Evolutionary conservation across 306 rosid genomes (phyloP).

Genomic region (Gillenia trifoliata): DNA sequence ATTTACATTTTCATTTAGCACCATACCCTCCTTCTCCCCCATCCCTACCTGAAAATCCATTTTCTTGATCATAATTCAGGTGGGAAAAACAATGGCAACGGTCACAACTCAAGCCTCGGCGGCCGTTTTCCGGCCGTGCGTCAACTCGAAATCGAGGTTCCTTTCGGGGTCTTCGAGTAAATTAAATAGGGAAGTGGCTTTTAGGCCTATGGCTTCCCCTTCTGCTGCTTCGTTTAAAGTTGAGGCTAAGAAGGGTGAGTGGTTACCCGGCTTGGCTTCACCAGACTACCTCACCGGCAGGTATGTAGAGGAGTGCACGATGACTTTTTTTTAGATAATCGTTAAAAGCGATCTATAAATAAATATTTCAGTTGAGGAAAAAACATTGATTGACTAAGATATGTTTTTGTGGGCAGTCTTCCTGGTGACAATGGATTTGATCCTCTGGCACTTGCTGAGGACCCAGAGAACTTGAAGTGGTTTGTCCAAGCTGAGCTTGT

Average conservation of each 20-base stretch:
- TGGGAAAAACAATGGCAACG: conserved; percentile 63
- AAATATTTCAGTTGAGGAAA: neutral
- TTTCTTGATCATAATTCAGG: conserved; percentile 1
- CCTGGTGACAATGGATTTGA: conserved; percentile 98
- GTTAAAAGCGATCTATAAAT: neutral
- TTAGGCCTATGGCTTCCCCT: conserved; percentile 47
- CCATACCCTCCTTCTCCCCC: neutral
- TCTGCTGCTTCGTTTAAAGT: conserved; percentile 58
- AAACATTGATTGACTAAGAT: neutral
- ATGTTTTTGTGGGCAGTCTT: conserved; percentile 47
- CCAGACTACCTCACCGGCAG: conserved; percentile 80
- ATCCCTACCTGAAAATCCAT: neutral
- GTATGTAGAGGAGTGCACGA: conserved; percentile 20
- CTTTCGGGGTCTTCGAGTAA: conserved; percentile 65
- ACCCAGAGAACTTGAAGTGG: conserved; percentile 94
- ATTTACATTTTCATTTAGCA: conserved; percentile 9
- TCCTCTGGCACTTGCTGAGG: conserved; percentile 91
- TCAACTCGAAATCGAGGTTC: conserved; percentile 53
- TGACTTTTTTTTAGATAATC: neutral
- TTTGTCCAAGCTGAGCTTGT: conserved; percentile 90
- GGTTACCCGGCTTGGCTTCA: conserved; percentile 91
- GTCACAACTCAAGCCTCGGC: conserved; percentile 89
- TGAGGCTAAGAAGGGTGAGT: conserved; percentile 87
- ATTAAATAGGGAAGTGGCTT: conserved; percentile 49
- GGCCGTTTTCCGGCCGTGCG: conserved; percentile 71